Evolutionary conservation across 192 early-diverging fungal genomes (phyloP).

Genomic region (Chytriomyces hyalinus): DNA sequence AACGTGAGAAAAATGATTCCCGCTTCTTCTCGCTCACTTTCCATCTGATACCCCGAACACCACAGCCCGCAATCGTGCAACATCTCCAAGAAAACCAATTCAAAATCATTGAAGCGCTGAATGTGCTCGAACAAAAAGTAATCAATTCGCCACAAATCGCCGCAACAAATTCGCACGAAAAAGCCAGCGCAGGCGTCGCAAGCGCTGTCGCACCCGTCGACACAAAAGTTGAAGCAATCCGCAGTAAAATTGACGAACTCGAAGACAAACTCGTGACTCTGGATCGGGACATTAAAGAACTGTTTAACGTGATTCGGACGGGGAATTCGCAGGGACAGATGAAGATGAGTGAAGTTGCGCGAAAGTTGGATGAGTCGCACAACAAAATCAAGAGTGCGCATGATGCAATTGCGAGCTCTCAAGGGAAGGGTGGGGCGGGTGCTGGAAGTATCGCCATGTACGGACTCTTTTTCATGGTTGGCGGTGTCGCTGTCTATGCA

Average conservation of each 20-base stretch:
- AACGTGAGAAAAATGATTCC: slow-evolving; percentile 29
- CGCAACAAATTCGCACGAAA: slow-evolving; percentile 2
- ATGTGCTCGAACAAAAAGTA: slow-evolving; percentile 45
- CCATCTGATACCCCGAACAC: background rate
- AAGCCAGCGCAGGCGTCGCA: background rate
- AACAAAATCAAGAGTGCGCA: slow-evolving; percentile 21
- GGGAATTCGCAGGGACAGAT: slow-evolving; percentile 14
- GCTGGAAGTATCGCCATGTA: slow-evolving; percentile 14
- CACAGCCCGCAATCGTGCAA: slow-evolving; percentile 42
- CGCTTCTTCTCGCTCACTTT: background rate
- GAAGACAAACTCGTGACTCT: slow-evolving; percentile 25
- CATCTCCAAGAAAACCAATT: slow-evolving; percentile 58
- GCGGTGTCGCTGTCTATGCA: slow-evolving; percentile 36
- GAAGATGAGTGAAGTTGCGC: slow-evolving; percentile 22
- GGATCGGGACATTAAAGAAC: slow-evolving; percentile 32
- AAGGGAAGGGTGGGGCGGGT: background rate
- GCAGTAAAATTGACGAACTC: slow-evolving; percentile 26
- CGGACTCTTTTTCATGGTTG: slow-evolving; percentile 34
- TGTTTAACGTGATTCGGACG: slow-evolving; percentile 11
- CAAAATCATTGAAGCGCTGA: slow-evolving; percentile 58
- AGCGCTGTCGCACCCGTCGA: slow-evolving; percentile 30
- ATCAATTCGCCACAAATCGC: slow-evolving; percentile 22
- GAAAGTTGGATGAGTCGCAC: slow-evolving; percentile 32
- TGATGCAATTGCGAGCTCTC: slow-evolving; percentile 1
- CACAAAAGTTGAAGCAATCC: slow-evolving; percentile 28